phyloP scores from a whole-genome alignment of 2,329 filamentous ascomycete genomes.

The Cladosporium colombiae region DNA sequence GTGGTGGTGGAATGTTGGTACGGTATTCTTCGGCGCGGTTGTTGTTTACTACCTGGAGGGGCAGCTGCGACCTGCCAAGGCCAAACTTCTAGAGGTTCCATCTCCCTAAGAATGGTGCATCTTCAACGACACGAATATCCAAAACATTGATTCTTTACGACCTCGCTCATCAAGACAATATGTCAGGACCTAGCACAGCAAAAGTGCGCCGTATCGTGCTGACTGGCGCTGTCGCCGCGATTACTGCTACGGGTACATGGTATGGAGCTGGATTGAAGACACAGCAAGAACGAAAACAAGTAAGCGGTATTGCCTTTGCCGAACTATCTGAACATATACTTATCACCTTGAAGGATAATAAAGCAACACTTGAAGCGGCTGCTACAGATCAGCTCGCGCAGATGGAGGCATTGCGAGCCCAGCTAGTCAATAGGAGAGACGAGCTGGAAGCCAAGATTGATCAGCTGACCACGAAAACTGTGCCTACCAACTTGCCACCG shows the following conservation, averaged over 20 bases:
- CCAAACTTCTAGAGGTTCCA: neutral
- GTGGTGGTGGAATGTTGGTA: neutral
- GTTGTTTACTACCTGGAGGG: neutral
- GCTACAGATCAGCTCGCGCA: constrained; percentile 57
- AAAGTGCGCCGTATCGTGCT: constrained; percentile 52
- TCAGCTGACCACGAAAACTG: constrained; percentile 31
- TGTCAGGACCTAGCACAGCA: constrained; percentile 26
- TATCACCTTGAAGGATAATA: constrained; percentile 40
- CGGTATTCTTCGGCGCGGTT: neutral
- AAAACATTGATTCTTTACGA: neutral
- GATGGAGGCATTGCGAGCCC: constrained; percentile 53
- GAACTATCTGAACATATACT: neutral
- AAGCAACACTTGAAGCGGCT: constrained; percentile 47
- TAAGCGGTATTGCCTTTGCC: constrained; percentile 31
- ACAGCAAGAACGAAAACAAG: constrained; percentile 53
- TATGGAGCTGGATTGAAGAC: constrained; percentile 63
- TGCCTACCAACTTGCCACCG: constrained; percentile 5
- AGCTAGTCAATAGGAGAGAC: constrained; percentile 52
- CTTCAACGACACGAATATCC: neutral
- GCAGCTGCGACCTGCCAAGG: constrained; percentile 5
- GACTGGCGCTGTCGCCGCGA: constrained; percentile 56
- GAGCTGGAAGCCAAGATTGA: constrained; percentile 60
- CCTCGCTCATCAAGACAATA: constrained; percentile 2
- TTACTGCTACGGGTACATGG: constrained; percentile 59
- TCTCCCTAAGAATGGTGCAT: neutral